A percentile compares a stretch with the other conserved stretches of the same genome.
phyloP scores from a whole-genome alignment of 371 early-diverging fungal species.

The Saksenaea vasiformis region DNA sequence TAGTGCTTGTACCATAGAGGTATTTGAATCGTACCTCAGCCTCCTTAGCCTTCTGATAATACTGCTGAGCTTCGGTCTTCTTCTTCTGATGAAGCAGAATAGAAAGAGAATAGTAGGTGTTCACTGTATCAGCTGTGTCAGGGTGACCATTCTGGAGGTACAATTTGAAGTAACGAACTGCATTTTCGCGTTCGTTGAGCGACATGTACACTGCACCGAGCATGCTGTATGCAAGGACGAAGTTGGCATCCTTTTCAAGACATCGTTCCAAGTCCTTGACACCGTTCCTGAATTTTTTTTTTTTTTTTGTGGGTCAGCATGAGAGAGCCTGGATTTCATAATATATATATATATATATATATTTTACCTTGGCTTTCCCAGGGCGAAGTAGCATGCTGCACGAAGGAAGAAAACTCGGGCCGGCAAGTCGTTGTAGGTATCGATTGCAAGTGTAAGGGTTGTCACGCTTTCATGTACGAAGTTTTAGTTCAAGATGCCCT shows the following conservation, averaged over 20 bases:
- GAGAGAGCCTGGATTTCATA: neutral
- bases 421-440: slow-evolving; percentile 58
- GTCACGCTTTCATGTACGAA: slow-evolving; percentile 40
- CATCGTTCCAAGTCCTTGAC: slow-evolving; percentile 63
- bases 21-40: slow-evolving; percentile 60
- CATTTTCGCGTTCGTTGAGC: slow-evolving; percentile 56
- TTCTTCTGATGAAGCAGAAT: slow-evolving; percentile 51
- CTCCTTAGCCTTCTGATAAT: slow-evolving; percentile 55
- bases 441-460: slow-evolving; percentile 62
- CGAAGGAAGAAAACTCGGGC: slow-evolving; percentile 64
- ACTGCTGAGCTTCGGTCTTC: slow-evolving; percentile 53
- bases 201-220: slow-evolving; percentile 60
- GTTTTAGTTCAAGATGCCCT: neutral
- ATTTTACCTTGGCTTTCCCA: slow-evolving; percentile 52
- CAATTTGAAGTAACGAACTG: slow-evolving; percentile 55
- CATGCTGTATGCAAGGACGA: slow-evolving; percentile 57
- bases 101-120: slow-evolving; percentile 60
- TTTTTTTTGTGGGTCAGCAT: neutral
- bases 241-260: slow-evolving; percentile 52
- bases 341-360: neutral
- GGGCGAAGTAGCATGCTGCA: slow-evolving; percentile 61
- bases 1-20: slow-evolving; percentile 58
- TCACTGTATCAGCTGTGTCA: slow-evolving; percentile 60
- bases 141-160: slow-evolving; percentile 59
- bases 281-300: slow-evolving; percentile 38